phyloP scores from a whole-genome alignment of 2,329 filamentous ascomycete species.

The Colletotrichum somersetense region DNA sequence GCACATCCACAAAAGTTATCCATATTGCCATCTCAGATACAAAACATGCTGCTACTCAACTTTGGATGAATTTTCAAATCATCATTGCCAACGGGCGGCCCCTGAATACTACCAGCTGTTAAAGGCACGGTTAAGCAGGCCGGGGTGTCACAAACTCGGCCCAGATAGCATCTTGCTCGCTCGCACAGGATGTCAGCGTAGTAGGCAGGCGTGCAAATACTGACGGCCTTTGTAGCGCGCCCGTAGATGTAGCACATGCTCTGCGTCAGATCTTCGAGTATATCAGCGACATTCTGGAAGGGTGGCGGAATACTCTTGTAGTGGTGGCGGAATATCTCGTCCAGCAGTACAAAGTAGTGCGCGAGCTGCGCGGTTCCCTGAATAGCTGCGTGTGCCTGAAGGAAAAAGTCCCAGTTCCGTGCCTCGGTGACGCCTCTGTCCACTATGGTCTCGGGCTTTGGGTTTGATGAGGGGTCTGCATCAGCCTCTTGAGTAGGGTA shows the following conservation, averaged over 20 bases:
- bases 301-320: background rate
- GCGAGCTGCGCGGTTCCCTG: no score
- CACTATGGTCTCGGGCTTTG: no score
- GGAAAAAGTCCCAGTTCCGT: no score
- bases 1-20: no score
- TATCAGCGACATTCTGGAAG: background rate
- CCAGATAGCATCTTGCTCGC: no score
- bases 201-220: constrained; percentile 2
- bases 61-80: no score
- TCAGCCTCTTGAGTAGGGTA: no score
- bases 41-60: no score
- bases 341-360: background rate
- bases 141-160: background rate
- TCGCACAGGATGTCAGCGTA: background rate
- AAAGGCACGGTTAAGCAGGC: background rate
- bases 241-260: background rate
- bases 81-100: background rate
- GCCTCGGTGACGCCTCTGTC: no score
- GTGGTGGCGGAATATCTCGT: background rate
- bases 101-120: background rate
- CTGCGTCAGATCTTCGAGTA: background rate
- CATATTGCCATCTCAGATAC: no score
- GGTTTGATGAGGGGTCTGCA: no score
- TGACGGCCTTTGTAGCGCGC: background rate
- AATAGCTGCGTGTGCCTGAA: no score